Evolutionary conservation across 2,329 filamentous ascomycete genomes (phyloP).

Genomic region (Cytospora chrysosperma): DNA sequence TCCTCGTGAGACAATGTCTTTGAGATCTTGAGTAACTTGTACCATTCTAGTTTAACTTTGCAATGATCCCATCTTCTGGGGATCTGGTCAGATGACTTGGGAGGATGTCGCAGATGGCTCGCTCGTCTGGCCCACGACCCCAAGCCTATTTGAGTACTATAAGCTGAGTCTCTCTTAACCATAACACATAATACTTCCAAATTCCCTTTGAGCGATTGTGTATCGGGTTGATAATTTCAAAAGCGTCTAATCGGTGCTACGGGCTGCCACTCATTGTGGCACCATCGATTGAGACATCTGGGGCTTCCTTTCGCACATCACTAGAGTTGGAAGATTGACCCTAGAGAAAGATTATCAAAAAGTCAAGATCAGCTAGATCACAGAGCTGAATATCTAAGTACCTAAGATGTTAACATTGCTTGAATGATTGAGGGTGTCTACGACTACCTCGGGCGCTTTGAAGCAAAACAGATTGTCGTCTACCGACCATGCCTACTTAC

Average conservation of each 20-base stretch:
- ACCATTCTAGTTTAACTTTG: background rate
- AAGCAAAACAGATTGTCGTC: too few species aligned
- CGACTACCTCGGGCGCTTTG: too few species aligned
- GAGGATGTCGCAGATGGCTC: background rate
- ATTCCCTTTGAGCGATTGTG: constrained; percentile 4
- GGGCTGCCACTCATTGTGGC: constrained; percentile 58
- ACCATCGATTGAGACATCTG: constrained; percentile 54
- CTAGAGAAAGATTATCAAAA: too few species aligned
- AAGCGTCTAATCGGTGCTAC: constrained; percentile 52
- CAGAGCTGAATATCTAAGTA: too few species aligned
- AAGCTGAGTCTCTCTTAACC: too few species aligned
- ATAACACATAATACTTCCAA: background rate
- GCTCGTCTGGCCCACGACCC: background rate
- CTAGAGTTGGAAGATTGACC: too few species aligned
- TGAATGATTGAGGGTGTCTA: too few species aligned
- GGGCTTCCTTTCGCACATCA: too few species aligned
- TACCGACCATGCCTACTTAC: too few species aligned
- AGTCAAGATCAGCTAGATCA: too few species aligned
- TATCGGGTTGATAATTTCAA: constrained; percentile 32
- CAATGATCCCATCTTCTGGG: constrained; percentile 14
- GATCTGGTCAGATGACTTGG: constrained; percentile 1
- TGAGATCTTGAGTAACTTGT: background rate
- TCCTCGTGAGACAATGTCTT: constrained; percentile 43
- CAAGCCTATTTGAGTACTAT: background rate
- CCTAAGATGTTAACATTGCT: too few species aligned